Conservation (phyloP, 2,329 filamentous ascomycete species). For the Exophiala mesophila region DNA sequence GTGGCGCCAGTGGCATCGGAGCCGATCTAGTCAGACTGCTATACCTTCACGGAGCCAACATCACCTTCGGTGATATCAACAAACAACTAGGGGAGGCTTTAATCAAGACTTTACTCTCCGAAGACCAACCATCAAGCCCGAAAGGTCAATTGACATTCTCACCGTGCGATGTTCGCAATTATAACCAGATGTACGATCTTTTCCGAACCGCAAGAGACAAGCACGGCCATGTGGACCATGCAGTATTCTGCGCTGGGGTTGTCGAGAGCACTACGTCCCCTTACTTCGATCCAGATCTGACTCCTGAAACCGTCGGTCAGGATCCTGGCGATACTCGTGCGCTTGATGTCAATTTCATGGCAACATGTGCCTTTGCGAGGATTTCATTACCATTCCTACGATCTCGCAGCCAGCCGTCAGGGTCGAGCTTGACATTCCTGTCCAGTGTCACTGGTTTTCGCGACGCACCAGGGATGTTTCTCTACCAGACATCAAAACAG, state of each 20-base stretch:
- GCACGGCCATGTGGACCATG: constrained; percentile 44
- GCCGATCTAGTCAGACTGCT: constrained; percentile 37
- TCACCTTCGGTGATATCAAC: constrained; percentile 43
- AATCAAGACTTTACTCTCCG: background rate
- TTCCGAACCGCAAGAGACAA: constrained; percentile 42
- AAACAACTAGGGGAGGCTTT: constrained; percentile 24
- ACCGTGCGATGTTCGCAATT: constrained; percentile 40
- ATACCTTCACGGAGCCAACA: constrained; percentile 36
- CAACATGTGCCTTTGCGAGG: constrained; percentile 43
- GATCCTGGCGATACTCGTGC: constrained; percentile 30
- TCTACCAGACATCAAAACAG: constrained; percentile 47
- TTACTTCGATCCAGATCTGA: constrained; percentile 44
- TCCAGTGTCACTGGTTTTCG: constrained; percentile 47
- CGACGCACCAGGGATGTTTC: constrained; percentile 43
- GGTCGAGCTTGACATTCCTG: constrained; percentile 37
- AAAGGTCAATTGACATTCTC: constrained; percentile 31
- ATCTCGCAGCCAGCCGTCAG: constrained; percentile 35
- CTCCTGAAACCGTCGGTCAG: constrained; percentile 39
- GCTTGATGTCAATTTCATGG: constrained; percentile 46
- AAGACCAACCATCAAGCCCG: background rate
- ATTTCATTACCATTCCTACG: constrained; percentile 47
- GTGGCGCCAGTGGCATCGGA: constrained; percentile 41
- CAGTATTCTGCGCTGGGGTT: constrained; percentile 45
- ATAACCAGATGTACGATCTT: constrained; percentile 41
- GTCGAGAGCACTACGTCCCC: constrained; percentile 36